Conservation (phyloP, 495 filamentous ascomycete species). For the Penicillium riverlandense region DNA sequence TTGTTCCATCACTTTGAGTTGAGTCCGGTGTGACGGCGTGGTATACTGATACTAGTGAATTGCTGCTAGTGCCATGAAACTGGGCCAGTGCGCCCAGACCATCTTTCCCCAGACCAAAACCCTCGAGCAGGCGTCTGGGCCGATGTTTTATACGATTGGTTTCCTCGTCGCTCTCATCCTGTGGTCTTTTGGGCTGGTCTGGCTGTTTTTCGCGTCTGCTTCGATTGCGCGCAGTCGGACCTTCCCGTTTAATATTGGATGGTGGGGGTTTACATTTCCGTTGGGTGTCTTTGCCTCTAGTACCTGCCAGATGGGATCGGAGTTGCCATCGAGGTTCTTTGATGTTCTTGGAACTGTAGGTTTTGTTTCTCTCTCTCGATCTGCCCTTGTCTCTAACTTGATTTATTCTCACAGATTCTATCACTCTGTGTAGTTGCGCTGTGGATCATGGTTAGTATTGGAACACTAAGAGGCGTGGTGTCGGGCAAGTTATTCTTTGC, state of each 20-base stretch:
- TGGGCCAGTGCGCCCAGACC: constrained; percentile 43
- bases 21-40: no score
- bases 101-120: constrained; percentile 46
- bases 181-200: constrained; percentile 56
- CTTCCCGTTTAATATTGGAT: constrained; percentile 62
- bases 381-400: background rate
- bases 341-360: constrained; percentile 40
- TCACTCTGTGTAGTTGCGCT: constrained; percentile 40
- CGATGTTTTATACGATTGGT: constrained; percentile 47
- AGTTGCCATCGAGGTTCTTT: constrained; percentile 48
- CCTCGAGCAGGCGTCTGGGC: constrained; percentile 35
- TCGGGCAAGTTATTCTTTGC: constrained; percentile 44
- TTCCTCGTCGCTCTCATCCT: constrained; percentile 45
- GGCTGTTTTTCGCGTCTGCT: constrained; percentile 51
- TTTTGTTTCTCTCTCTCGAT: constrained; percentile 1
- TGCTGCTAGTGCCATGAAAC: constrained; percentile 35
- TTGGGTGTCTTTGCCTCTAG: constrained; percentile 47
- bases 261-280: constrained; percentile 63
- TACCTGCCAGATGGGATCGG: constrained; percentile 40
- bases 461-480: constrained; percentile 34
- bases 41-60: background rate
- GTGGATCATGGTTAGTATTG: constrained; percentile 42
- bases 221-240: constrained; percentile 24
- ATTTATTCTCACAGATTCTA: constrained; percentile 28
- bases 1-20: background rate